Conservation (phyloP, 2,329 filamentous ascomycete species). For the Aspergillus sp. region DNA sequence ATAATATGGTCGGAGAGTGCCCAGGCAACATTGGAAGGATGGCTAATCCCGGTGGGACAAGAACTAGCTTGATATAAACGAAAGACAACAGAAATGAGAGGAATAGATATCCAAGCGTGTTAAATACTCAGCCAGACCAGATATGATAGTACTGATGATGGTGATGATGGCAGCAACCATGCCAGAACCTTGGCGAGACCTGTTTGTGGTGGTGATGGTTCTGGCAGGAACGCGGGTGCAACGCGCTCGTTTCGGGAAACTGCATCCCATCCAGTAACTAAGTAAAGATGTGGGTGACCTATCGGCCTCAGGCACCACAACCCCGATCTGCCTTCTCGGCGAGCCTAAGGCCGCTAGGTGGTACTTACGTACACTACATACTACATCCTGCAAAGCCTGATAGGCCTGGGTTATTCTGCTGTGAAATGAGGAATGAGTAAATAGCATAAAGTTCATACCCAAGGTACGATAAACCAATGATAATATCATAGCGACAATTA, state of each 20-base stretch:
- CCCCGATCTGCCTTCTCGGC: neutral
- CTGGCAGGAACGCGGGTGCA: conserved; percentile 13
- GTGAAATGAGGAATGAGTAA: neutral
- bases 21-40: neutral
- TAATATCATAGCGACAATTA: neutral
- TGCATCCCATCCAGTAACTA: conserved; percentile 3
- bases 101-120: neutral
- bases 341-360: neutral
- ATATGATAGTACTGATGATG: neutral
- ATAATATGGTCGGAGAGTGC: neutral
- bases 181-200: neutral
- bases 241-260: conserved; percentile 15
- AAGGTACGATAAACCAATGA: neutral
- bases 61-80: neutral
- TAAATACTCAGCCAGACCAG: no score
- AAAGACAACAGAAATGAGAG: neutral
- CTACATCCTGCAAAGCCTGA: neutral
- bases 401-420: neutral
- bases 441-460: no score
- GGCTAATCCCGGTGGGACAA: neutral
- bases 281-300: neutral
- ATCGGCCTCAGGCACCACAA: neutral
- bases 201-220: neutral
- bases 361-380: neutral
- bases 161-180: neutral